phyloP scores from a whole-genome alignment of 768 basidiomycete species.

The Hydnum rufescens region DNA sequence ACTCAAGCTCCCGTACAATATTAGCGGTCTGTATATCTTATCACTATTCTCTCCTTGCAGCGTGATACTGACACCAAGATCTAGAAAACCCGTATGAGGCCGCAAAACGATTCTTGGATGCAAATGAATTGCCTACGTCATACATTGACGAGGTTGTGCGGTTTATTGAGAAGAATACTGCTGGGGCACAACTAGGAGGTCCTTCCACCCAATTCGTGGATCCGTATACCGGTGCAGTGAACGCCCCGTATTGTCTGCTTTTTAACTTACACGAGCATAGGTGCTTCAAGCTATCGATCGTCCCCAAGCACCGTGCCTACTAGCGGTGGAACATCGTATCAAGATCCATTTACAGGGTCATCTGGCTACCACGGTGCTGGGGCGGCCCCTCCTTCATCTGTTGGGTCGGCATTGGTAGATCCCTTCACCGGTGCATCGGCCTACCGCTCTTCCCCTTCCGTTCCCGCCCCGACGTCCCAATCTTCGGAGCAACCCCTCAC shows the following conservation, averaged over 20 bases:
- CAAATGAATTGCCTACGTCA: constrained; percentile 59
- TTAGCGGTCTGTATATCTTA: constrained; percentile 35
- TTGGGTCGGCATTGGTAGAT: neutral
- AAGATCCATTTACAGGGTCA: constrained; percentile 57
- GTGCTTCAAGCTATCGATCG: constrained; percentile 44
- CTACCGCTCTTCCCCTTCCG: neutral
- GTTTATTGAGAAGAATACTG: constrained; percentile 86
- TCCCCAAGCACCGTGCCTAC: constrained; percentile 17
- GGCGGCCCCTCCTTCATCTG: constrained; percentile 10
- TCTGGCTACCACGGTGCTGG: constrained; percentile 32
- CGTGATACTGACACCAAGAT: neutral
- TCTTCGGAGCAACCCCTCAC: constrained; percentile 15
- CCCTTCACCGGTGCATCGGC: neutral
- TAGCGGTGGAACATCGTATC: neutral
- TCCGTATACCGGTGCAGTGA: constrained; percentile 60
- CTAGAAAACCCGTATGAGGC: constrained; percentile 81
- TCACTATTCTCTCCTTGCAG: constrained; percentile 6
- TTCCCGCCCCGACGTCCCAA: constrained; percentile 9
- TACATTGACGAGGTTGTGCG: constrained; percentile 81
- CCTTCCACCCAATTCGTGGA: constrained; percentile 46
- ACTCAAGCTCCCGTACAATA: constrained; percentile 87
- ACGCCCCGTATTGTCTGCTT: neutral
- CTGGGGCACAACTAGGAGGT: constrained; percentile 43
- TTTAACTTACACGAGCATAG: constrained; percentile 13
- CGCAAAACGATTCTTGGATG: constrained; percentile 71